Evolutionary conservation across 495 filamentous ascomycete species (phyloP), one percentile per base, ranked within the genome.

Genomic region (Penicillium nucicola): DNA sequence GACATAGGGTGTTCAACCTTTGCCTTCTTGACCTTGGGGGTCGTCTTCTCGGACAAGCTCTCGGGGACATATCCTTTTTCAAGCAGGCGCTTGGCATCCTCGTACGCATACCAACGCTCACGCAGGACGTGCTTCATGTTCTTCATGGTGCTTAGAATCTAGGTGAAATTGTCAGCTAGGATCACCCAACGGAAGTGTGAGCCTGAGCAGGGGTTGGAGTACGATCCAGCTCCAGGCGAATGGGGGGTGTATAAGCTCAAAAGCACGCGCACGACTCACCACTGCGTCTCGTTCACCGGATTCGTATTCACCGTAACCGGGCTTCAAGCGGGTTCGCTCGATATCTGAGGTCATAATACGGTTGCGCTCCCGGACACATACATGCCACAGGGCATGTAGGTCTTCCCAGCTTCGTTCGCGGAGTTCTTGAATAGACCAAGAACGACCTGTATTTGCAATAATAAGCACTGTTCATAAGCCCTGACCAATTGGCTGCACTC

Each of bases 331-430:
- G 12, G 73, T 52, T 55, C 83, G 76, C 72, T 93, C 89, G 50
- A 77, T 63, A 13, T 74, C 70, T 46, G 85, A 83, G 12, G 95
- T 97, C n/a, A 82, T 80, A 59, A 97, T 81, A 41, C 88, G 81
- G 67, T 99, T 99, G 56, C 87, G 80, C 70, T 99, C 95, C 75
- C 90, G 95, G 52, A 83, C 76, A 66, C 95, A 99, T 25, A 90
- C 83, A 88, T 90, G 97, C 93, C 93, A 99, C 50, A 99, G 77
- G 44, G 70, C 70, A 62, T 97, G 92, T 40, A 99, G 72, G 67
- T 97, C 92, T 36, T 97, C 90, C 90, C 90, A 99, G 48, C 83
- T 86, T 72, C 96, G 95, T 40, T 78, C 70, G 32, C 91, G 81
- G 44, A 99, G 79, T 70, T 99, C 95, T 71, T 88, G 84, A n/a